phyloP scores from a whole-genome alignment of 2,329 filamentous ascomycete species.

The Davidsoniella virescens region DNA sequence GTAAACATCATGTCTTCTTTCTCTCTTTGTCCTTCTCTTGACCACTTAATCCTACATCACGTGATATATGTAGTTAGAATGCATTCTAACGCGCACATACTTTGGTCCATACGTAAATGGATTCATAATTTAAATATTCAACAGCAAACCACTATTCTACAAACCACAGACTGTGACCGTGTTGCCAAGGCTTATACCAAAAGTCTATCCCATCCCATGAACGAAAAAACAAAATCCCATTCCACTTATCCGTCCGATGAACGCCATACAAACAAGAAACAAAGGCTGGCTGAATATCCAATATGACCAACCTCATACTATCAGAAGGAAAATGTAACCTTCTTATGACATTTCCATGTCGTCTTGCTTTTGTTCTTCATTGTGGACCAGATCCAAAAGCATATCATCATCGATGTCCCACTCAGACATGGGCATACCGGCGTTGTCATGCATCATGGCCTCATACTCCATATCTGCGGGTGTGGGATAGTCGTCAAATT shows the following conservation, averaged over 20 bases:
- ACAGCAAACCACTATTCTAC: background rate
- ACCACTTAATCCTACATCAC: background rate
- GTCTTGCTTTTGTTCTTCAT: constrained; percentile 23
- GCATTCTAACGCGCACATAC: background rate
- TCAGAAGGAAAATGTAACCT: constrained; percentile 4
- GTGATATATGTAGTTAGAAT: background rate
- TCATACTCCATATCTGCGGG: constrained; percentile 7
- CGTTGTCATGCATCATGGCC: constrained; percentile 2
- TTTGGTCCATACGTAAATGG: background rate
- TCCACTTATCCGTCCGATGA: too few relatives aligned
- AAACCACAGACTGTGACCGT: background rate
- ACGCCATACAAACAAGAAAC: background rate
- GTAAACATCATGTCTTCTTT: background rate
- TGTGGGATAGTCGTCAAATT: constrained; percentile 7
- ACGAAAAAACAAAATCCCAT: background rate
- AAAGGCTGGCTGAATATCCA: background rate
- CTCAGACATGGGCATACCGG: constrained; percentile 9
- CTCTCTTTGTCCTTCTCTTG: too few relatives aligned
- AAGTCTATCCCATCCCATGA: background rate
- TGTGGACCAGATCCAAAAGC: constrained; percentile 35
- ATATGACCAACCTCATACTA: background rate
- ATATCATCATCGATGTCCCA: constrained; percentile 13
- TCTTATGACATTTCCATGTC: constrained; percentile 12
- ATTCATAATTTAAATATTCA: constrained; percentile 7
- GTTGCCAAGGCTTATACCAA: background rate